Evolutionary conservation across 257 asterid species (phyloP).

Genomic region (Salvia rosmarinus): DNA sequence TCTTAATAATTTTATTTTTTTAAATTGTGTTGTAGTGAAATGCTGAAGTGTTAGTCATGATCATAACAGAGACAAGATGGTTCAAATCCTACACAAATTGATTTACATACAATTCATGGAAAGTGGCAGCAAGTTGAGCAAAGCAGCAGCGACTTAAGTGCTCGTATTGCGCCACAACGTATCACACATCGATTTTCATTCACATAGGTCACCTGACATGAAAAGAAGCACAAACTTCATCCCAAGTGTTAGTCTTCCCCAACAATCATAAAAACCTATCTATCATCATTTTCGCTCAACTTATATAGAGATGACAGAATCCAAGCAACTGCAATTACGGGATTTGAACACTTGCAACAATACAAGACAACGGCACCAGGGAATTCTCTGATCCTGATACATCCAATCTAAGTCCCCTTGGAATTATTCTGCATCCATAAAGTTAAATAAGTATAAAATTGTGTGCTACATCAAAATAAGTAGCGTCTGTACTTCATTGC

Average conservation of each 20-base stretch:
- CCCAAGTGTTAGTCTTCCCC: background rate
- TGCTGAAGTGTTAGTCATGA: conserved; percentile 13
- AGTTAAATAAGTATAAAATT: conserved; percentile 12
- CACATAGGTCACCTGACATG: conserved; percentile 17
- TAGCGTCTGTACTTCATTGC: background rate
- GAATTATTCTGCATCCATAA: conserved; percentile 52
- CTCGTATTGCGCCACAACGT: background rate
- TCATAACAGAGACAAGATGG: background rate
- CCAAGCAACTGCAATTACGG: background rate
- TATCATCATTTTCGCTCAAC: conserved; percentile 2
- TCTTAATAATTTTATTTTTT: too few relatives aligned
- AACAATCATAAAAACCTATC: background rate
- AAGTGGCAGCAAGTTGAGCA: background rate
- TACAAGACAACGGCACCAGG: conserved; percentile 16
- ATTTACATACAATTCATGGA: background rate
- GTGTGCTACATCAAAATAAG: conserved; percentile 27
- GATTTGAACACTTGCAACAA: conserved; percentile 30
- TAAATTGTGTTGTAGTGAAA: conserved; percentile 1
- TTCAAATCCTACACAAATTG: background rate
- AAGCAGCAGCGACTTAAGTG: background rate
- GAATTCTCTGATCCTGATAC: conserved; percentile 12
- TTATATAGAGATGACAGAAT: conserved; percentile 3
- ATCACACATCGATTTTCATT: background rate
- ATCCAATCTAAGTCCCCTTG: conserved; percentile 40
- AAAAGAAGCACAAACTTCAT: background rate